Percentiles rank a stretch among this genome's conserved stretches.
Evolutionary conservation across 345 rosid genomes (phyloP).

Genomic region (Microthlaspi erraticum): DNA sequence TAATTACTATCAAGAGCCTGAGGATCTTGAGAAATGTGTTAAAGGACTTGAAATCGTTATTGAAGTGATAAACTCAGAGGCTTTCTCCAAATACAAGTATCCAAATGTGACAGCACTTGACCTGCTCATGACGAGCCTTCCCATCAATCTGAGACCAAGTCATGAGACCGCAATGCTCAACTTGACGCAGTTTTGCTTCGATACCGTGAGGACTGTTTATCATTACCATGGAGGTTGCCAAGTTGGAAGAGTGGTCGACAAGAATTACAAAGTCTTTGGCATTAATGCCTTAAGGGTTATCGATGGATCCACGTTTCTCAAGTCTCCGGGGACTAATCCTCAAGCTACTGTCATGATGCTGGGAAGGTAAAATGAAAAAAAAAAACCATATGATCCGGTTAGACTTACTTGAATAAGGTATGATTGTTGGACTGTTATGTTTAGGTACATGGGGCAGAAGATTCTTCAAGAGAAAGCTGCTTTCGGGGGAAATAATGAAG

Average conservation of each 20-base stretch:
- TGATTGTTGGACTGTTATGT: neutral
- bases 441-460: slow-evolving; percentile 52
- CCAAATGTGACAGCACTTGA: slow-evolving; percentile 32
- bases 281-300: slow-evolving; percentile 55
- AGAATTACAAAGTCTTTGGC: slow-evolving; percentile 55
- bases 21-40: slow-evolving; percentile 33
- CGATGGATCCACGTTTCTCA: slow-evolving; percentile 60
- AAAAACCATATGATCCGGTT: neutral
- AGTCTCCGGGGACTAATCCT: slow-evolving; percentile 69
- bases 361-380: slow-evolving; percentile 53
- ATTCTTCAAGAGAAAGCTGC: slow-evolving; percentile 42
- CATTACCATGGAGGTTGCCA: slow-evolving; percentile 75
- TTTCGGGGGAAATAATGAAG: neutral
- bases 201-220: slow-evolving; percentile 66
- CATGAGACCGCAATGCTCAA: slow-evolving; percentile 43
- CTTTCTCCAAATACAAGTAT: slow-evolving; percentile 56
- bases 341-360: slow-evolving; percentile 79
- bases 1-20: slow-evolving; percentile 66
- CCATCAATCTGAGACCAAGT: slow-evolving; percentile 61
- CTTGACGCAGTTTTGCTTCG: slow-evolving; percentile 61
- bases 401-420: neutral
- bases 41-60: slow-evolving; percentile 57
- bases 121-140: slow-evolving; percentile 47
- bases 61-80: slow-evolving; percentile 49
- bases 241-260: slow-evolving; percentile 59